Evolutionary conservation across 2,329 filamentous ascomycete genomes (phyloP), one percentile per base, ranked within the genome.

Genomic region (Westerdykella ornata): DNA sequence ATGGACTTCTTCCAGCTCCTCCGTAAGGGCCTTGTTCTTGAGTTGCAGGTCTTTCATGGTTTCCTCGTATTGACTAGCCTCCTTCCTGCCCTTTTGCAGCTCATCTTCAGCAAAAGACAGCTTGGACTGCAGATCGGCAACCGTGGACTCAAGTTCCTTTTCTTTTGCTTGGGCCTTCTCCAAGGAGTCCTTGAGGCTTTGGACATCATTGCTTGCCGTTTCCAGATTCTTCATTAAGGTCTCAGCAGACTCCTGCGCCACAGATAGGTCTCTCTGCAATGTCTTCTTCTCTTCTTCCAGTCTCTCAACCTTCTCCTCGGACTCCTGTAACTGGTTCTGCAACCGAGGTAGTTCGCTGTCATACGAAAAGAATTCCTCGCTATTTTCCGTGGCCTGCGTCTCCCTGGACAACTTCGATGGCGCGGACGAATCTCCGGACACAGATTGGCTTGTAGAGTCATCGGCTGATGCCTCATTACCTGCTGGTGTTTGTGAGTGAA

Each of bases 361-460:
- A 54, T 88, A 94, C 0, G 88, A 95, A 67, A 96, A 96, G 64
- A 96, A 84, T 37, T 94, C 86, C 49, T 89, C 85, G 17, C 66
- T 69, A 48, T 66, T 63, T 7, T 71, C 59, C 1, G 60, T 42
- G 11, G 46, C 40, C 12, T 54, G 53, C 1, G 54, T 54, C 9
- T 54, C 47, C 39, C 60, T 60, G 1, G 52, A 49, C 2, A 39
- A 41, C 30, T 56, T 61, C 2, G 57, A 53, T 1, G 52, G 43
- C 1, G 57, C 52, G 1, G 54, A 59, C 28, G 55, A 47, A 14
- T 52, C 51, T n/a, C 42, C 39, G 1, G 61, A 60, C 13, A 60
- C 52, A 32, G 51, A 48, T 28, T 53, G 51, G 2, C 53, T 47
- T 2, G 54, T 57, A 1, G 54, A 55, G 26, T 62, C 57, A 36